These are phyloP conservation scores for Melanogaster broomeanus DNA, from an alignment of 768 basidiomycete species.

Conservation along the genomic window DNA sequence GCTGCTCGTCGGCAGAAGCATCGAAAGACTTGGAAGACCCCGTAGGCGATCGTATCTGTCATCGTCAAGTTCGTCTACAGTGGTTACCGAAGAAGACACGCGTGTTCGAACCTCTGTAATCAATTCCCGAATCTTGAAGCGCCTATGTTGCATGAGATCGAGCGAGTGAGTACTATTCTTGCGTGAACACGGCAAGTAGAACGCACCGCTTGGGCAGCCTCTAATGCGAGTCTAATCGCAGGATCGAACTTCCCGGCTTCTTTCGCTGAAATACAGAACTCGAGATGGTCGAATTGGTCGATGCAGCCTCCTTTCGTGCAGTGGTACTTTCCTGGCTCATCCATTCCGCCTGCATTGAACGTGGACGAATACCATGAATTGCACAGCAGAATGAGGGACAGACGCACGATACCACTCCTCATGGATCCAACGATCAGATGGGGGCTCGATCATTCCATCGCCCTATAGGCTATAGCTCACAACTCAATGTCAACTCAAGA, in stretches of 20 bases:
- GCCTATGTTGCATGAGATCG: conserved; percentile 14
- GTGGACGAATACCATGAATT: not conserved
- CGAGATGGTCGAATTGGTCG: conserved; percentile 35
- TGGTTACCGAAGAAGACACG: conserved; percentile 42
- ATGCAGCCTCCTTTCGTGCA: conserved; percentile 29
- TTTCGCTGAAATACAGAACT: conserved; percentile 35
- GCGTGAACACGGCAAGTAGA: not conserved
- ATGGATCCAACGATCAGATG: conserved; percentile 29
- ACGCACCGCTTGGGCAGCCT: conserved; percentile 31
- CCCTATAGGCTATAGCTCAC: conserved; percentile 21
- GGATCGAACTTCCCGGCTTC: conserved; percentile 34
- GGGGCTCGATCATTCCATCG: conserved; percentile 31
- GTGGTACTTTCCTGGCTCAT: conserved; percentile 33
- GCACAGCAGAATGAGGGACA: not conserved
- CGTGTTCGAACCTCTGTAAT: conserved; percentile 43
- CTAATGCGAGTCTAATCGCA: conserved; percentile 31
- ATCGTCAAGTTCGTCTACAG: conserved; percentile 29
- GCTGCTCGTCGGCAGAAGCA: conserved; percentile 33
- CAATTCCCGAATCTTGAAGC: conserved; percentile 49
- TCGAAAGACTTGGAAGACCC: conserved; percentile 36
- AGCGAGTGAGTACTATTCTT: not conserved
- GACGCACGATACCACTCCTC: conserved; percentile 32
- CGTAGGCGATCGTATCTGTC: conserved; percentile 32
- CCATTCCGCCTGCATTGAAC: conserved; percentile 22
- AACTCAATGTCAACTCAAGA: not conserved